These are phyloP conservation scores for Obelidium mucronatum DNA, from an alignment of 192 early-diverging fungal genomes.

Conservation along the genomic window DNA sequence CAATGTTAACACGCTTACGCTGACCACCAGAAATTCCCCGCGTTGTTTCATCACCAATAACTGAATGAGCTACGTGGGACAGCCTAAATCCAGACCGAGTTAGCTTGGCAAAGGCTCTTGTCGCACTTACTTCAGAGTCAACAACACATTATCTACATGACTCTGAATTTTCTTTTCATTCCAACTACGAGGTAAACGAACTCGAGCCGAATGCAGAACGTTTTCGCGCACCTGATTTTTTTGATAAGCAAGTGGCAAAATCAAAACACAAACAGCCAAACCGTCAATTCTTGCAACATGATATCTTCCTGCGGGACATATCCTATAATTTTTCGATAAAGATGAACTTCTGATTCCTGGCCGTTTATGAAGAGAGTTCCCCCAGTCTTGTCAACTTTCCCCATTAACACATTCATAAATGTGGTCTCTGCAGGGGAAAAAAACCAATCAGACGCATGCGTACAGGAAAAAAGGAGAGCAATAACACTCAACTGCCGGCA, in stretches of 20 bases:
- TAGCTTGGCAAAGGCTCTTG: no score
- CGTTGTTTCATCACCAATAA: conserved; percentile 75
- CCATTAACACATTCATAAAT: conserved; percentile 65
- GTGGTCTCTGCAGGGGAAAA: conserved; percentile 40
- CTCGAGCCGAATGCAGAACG: conserved; percentile 47
- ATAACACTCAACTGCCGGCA: conserved; percentile 47
- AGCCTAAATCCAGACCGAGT: conserved; percentile 17
- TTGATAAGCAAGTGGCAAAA: no score
- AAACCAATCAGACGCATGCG: not conserved
- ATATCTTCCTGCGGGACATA: conserved; percentile 80
- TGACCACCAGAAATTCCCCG: conserved; percentile 89
- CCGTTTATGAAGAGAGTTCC: conserved; percentile 69
- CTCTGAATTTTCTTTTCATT: conserved; percentile 22
- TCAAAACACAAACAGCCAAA: conserved; percentile 35
- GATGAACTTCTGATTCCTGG: conserved; percentile 58
- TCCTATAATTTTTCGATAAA: conserved; percentile 73
- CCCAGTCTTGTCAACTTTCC: conserved; percentile 60
- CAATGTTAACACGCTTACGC: conserved; percentile 83
- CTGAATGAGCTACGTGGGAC: conserved; percentile 35
- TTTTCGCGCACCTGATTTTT: conserved; percentile 66
- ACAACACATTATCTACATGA: conserved; percentile 41
- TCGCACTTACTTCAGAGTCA: conserved; percentile 40
- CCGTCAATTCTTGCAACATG: conserved; percentile 72
- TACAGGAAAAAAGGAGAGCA: not conserved
- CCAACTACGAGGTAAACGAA: conserved; percentile 43